A percentile compares a stretch with the other conserved stretches of the same genome.
Evolutionary conservation across 1,284 basidiomycete genomes (phyloP).

Genomic region (Sanghuangporus sanghuang): DNA sequence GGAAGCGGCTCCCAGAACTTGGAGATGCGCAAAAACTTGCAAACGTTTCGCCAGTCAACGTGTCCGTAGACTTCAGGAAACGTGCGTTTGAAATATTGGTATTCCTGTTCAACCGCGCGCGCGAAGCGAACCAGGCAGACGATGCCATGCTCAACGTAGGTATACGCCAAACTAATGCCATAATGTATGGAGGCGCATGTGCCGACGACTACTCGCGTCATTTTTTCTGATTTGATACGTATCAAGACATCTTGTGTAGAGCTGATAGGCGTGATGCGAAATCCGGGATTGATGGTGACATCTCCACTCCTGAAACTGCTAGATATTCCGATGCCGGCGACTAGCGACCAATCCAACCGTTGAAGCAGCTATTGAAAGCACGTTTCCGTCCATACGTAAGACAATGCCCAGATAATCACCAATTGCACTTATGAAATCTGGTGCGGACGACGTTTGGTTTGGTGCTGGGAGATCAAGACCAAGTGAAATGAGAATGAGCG

Average conservation of each 20-base stretch:
- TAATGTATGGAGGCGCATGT: not conserved
- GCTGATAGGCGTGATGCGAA: not conserved
- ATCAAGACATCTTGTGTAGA: not conserved
- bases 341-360: not conserved
- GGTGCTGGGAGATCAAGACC: too few species aligned
- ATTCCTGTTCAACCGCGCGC: not conserved
- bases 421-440: not conserved
- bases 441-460: not conserved
- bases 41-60: not conserved
- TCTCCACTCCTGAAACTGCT: not conserved
- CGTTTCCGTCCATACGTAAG: not conserved
- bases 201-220: not conserved
- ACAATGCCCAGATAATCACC: not conserved
- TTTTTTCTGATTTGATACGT: not conserved
- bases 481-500: not conserved
- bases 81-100: not conserved
- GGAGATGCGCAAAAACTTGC: not conserved
- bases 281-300: not conserved
- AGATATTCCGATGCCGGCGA: not conserved
- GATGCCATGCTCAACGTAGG: not conserved
- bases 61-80: not conserved
- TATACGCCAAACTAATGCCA: too few species aligned
- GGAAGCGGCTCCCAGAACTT: conserved; percentile 8
- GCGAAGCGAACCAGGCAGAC: not conserved
- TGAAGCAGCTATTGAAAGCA: not conserved